Base-by-base conservation (phyloP, 2,329 filamentous ascomycete genomes). In the Knufia fluminis region DNA sequence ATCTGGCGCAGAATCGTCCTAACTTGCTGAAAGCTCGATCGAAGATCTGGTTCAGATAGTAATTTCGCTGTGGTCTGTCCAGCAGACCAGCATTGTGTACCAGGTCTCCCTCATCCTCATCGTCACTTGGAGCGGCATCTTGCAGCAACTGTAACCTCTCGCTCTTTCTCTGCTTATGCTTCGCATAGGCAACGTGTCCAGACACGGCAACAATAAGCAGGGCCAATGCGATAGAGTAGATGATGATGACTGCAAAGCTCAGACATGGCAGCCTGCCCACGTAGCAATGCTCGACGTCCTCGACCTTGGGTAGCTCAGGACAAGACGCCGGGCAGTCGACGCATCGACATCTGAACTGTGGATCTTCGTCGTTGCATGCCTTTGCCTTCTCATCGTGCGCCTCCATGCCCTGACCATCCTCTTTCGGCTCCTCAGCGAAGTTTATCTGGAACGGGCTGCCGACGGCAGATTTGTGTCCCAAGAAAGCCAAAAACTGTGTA, bases 391-490 rank as follows among this genome's bases (percentile, higher is more conserved):
- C 84, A 28, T 85, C 70, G 56, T 83, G 72, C 0, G 88, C 73
- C 8, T 75, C 64, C 85, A 97, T 94, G n/a, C 71, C 74, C 17
- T 54, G 75, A 43, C 86, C 79, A 9, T 74, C 66, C 6, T 77
- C 66, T 66, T 71, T 52, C 66, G 78, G 56, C 68, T 71, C 8
- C 79, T 91, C 69, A 41, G 60, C 58, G 60, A 92, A 98, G 71
- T 98, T 94, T 71, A 98, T 96, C 71, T 98, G 92, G 67, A 98
- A 98, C 0, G 92, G 92, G 50, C 91, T 97, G 3, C 94, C 94
- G 26, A 80, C 61, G 1, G 83, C 75, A 66, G 94, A 94, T 72
- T 95, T 91, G 66, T 95, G 83, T 14, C 92, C 92, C 28, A 98
- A 70, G 60, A 97, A 98, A 62, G 90, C 91, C 57, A 98, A 71